A percentile compares a stretch with the other conserved stretches of the same genome.
Evolutionary conservation across 768 basidiomycete species (phyloP).

Genomic region (Suillus paluster): DNA sequence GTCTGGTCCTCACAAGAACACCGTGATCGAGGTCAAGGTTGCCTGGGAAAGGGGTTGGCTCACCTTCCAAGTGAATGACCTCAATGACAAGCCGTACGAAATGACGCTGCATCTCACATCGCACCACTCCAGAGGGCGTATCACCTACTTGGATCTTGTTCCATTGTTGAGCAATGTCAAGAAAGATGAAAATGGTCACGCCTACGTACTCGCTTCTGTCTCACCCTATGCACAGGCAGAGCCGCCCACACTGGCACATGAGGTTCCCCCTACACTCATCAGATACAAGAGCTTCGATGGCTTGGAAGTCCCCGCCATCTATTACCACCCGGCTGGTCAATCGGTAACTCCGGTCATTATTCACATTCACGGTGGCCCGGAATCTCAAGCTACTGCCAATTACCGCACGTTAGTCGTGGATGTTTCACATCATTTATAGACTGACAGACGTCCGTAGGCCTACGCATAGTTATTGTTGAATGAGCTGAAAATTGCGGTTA

Average conservation of each 20-base stretch:
- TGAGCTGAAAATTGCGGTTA: slow-evolving; percentile 43
- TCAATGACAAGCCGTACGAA: slow-evolving; percentile 39
- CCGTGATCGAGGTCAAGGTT: slow-evolving; percentile 38
- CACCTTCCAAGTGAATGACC: slow-evolving; percentile 32
- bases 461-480: slow-evolving; percentile 47
- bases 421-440: background rate
- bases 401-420: slow-evolving; percentile 33
- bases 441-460: slow-evolving; percentile 19
- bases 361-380: slow-evolving; percentile 46
- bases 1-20: slow-evolving; percentile 29
- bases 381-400: slow-evolving; percentile 38
- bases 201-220: slow-evolving; percentile 33
- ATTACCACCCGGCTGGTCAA: slow-evolving; percentile 42
- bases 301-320: slow-evolving; percentile 44
- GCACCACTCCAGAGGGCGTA: slow-evolving; percentile 29
- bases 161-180: slow-evolving; percentile 21
- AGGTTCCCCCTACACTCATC: slow-evolving; percentile 38
- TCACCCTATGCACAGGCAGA: slow-evolving; percentile 39
- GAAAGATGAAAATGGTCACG: slow-evolving; percentile 25
- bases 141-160: slow-evolving; percentile 36
- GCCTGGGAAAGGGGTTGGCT: slow-evolving; percentile 37
- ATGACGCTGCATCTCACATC: slow-evolving; percentile 37
- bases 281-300: slow-evolving; percentile 47
- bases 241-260: slow-evolving; percentile 29
- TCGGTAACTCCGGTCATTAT: slow-evolving; percentile 38